Conservation (phyloP, 805 yeast species). For the Nakazawaea wickerhamii region DNA sequence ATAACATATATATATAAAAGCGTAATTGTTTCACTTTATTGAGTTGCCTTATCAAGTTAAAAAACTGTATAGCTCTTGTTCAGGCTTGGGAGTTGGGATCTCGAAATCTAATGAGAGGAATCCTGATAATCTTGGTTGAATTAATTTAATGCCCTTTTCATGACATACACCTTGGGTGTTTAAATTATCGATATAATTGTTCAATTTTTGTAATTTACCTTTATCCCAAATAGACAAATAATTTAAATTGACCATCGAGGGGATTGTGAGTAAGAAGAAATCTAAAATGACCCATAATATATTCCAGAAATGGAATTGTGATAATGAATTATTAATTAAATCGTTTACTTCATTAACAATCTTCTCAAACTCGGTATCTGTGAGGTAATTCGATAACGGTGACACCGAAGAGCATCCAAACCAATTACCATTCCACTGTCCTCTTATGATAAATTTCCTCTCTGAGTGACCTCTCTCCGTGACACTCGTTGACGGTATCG, state of each 20-base stretch:
- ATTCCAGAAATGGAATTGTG: conserved; percentile 33
- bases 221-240: conserved; percentile 21
- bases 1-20: too few relatives aligned
- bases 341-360: conserved; percentile 43
- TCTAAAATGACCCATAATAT: conserved; percentile 36
- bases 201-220: conserved; percentile 33
- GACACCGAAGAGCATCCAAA: conserved; percentile 52
- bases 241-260: conserved; percentile 16
- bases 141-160: conserved; percentile 29
- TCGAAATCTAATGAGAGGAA: conserved; percentile 54
- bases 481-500: conserved; percentile 5
- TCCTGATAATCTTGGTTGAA: conserved; percentile 49
- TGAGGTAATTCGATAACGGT: conserved; percentile 37
- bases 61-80: background rate
- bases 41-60: background rate
- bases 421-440: conserved; percentile 30
- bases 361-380: conserved; percentile 30
- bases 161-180: conserved; percentile 24
- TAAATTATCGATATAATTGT: conserved; percentile 30
- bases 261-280: conserved; percentile 33
- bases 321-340: conserved; percentile 33
- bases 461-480: background rate
- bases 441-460: conserved; percentile 30
- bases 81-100: conserved; percentile 36
- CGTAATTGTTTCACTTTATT: background rate